Conservation (phyloP, 257 asterid species). For the Primulina eburnea region DNA sequence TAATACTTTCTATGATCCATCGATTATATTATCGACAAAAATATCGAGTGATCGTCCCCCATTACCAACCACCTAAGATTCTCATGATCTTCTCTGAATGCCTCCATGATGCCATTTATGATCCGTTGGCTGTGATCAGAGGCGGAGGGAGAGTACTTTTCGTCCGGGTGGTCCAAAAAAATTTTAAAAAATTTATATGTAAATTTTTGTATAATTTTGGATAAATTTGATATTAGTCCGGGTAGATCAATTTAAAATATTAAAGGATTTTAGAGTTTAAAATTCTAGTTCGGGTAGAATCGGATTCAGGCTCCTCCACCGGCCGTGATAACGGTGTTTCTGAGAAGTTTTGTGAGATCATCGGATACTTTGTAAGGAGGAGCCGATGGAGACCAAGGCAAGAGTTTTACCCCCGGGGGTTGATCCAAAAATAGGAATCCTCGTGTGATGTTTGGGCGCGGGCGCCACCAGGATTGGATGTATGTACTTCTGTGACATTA, state of each 20-base stretch:
- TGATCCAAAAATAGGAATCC: slow-evolving; percentile 40
- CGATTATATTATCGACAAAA: slow-evolving; percentile 44
- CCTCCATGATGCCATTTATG: slow-evolving; percentile 43
- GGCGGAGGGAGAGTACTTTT: too few relatives aligned
- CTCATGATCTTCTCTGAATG: slow-evolving; percentile 33
- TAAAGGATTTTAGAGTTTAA: too few relatives aligned
- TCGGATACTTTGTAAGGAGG: slow-evolving; percentile 46
- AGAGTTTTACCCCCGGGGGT: slow-evolving; percentile 26
- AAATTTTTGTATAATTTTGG: too few relatives aligned
- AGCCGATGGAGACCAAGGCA: slow-evolving; percentile 45
- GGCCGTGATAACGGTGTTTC: slow-evolving; percentile 27
- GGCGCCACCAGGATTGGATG: slow-evolving; percentile 56
- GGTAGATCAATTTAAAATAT: too few relatives aligned
- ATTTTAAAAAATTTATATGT: too few relatives aligned
- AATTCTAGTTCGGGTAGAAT: too few relatives aligned
- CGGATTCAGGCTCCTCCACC: too few relatives aligned
- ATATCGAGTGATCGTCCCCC: slow-evolving; percentile 60
- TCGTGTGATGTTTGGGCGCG: slow-evolving; percentile 42
- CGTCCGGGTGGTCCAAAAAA: too few relatives aligned
- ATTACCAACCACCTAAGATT: slow-evolving; percentile 52
- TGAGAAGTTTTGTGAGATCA: slow-evolving; percentile 25
- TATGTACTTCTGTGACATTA: slow-evolving; percentile 29
- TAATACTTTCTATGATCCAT: slow-evolving; percentile 47
- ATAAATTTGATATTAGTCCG: too few relatives aligned
- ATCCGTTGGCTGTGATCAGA: too few relatives aligned